Evolutionary conservation across 768 basidiomycete genomes (phyloP), one percentile per base, ranked within the genome.

Genomic region (Phylloporus arenicola): DNA sequence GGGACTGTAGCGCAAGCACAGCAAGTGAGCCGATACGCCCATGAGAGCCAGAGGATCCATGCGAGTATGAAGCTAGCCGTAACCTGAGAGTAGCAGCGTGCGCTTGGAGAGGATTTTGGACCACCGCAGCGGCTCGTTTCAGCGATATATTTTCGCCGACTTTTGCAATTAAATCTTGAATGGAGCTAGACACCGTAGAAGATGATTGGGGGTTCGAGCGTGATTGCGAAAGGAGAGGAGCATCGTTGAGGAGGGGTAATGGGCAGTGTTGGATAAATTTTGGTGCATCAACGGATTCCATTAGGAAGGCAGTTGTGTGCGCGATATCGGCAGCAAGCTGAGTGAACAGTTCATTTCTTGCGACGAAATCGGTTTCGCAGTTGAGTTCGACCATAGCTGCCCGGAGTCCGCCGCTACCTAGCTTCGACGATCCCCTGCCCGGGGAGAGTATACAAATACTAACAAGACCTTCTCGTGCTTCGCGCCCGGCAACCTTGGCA

Each of bases 341-440:
- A 14, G 81, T 75, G 60, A 98, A 98, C 12, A 92, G 73, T 51
- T 85, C 80, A 59, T 91, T 94, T 56, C 89, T 72, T 20, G 84
- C 90, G 25, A 98, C 94, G 64, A 96, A 98, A 71, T 98, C 94
- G 46, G 94, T 96, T 72, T 98, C 94, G 72, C 94, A 97, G 58
- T 90, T 91, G 53, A 96, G 74, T 68, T 98, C 94, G 50, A 97
- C 73, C 79, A 96, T 87, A 17, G 86, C 83, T 11, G 88, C 92
- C 33, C 89, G 80, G 31, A 88, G 69, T 34, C 79, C 75, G 1
- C 75, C 76, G 17, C 65, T 66, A 7, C 68, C 67, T 33, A 57
- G 55, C 33, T 61, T 70, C 11, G 61, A 65, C 30, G 70, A 56
- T 16, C 74, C 75, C 19, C 71, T 69, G 14, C 86, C 88, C 13